Evolutionary conservation across 768 basidiomycete genomes (phyloP), one percentile per base, ranked within the genome.

Genomic region (Calvatia gigantea): DNA sequence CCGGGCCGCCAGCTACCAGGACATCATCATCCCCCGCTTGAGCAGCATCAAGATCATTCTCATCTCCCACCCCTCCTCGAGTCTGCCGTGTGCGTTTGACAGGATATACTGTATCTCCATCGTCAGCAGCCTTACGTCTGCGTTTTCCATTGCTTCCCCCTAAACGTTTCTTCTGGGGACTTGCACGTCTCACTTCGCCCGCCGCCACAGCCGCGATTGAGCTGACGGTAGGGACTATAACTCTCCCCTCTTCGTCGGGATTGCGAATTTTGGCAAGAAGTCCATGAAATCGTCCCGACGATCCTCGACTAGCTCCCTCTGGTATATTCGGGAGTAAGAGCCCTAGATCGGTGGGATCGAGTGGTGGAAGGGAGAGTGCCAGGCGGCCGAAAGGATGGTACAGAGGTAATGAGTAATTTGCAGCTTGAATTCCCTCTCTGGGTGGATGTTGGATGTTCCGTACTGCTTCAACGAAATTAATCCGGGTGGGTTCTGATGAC

Each of bases 101-200:
- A n/a, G 86, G 85, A 63, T 86, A 87, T n/a, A 81, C 79, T 1
- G 80, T 76, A 59, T 87, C 85, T 11, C 78, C 80, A 43, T 86
- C 84, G 41, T 87, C 85, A 6, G 64, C 67, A 29, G 85, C 84
- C 63, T 73, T 83, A 19, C 85, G 74, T 64, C 78, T 84, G 51
- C 86, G 73, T 65, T 83, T 85, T 12, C 70, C 74, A 25, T 75
- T 75, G 2, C 75, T 74, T 1, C 72, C 73, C 8, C 75, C 75
- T 35, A 69, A 46, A 56, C 74, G 67, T 65, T 73, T 74, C 68
- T 82, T 82, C 45, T 81, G 76, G 21, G 83, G 81, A 63, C 77
- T 83, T 2, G 77, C 58, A 53, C 74, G 73, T 23, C 54, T 61
- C 41, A 61, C 54, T 60, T 76, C 75, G 21, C 64, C 64, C 27